Evolutionary conservation across 331 rosid genomes (phyloP).

Genomic region (Dryas integrifolia): DNA sequence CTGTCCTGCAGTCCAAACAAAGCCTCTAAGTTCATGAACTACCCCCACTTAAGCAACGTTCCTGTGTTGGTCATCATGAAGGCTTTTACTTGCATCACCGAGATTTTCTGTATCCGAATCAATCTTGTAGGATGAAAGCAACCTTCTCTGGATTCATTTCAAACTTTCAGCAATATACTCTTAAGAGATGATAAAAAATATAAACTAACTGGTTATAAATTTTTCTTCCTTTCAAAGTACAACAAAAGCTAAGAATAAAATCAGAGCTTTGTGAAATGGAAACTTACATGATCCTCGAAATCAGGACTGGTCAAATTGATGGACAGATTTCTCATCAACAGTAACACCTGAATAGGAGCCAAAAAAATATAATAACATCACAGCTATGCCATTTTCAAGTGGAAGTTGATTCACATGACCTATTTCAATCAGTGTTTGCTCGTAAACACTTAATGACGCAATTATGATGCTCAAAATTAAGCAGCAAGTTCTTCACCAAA

Average conservation of each 20-base stretch:
- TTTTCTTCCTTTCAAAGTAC: not conserved
- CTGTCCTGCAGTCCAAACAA: no score
- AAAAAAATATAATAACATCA: slow-evolving; percentile 11
- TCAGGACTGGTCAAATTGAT: slow-evolving; percentile 75
- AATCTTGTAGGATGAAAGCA: slow-evolving; percentile 60
- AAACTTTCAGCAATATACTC: not conserved
- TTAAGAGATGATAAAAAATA: not conserved
- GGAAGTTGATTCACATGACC: not conserved
- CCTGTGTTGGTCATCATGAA: slow-evolving; percentile 29
- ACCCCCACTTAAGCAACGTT: slow-evolving; percentile 37
- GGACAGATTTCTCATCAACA: slow-evolving; percentile 85
- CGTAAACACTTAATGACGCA: not conserved
- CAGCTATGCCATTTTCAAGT: not conserved
- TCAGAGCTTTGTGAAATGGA: slow-evolving; percentile 23
- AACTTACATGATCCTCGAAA: slow-evolving; percentile 86
- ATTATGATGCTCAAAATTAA: not conserved
- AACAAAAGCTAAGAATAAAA: not conserved
- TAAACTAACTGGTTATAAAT: not conserved
- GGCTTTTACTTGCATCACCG: slow-evolving; percentile 28
- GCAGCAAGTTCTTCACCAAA: not conserved
- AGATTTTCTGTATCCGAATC: slow-evolving; percentile 35
- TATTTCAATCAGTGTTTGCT: not conserved
- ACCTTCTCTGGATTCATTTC: slow-evolving; percentile 47
- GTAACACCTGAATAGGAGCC: slow-evolving; percentile 55
- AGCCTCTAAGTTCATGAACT: not conserved